A percentile compares a stretch with the other conserved stretches of the same genome.
phyloP scores from a whole-genome alignment of 192 early-diverging fungal species.

The Thamnidium elegans region DNA sequence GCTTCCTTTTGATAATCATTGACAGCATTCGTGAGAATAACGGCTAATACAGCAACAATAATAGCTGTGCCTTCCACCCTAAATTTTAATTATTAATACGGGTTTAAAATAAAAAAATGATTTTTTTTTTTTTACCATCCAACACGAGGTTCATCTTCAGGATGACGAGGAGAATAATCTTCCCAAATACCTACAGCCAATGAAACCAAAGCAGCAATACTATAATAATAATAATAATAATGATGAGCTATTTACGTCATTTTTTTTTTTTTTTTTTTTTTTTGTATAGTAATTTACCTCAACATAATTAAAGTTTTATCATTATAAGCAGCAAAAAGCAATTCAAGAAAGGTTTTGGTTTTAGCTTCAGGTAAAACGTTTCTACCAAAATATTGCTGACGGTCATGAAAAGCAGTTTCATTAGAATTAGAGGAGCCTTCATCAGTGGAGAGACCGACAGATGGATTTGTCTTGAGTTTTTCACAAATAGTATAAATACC shows the following conservation, averaged over 20 bases:
- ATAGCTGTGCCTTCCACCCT: constrained; percentile 74
- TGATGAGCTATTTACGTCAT: neutral
- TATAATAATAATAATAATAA: neutral
- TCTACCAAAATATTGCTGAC: constrained; percentile 40
- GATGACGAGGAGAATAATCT: constrained; percentile 62
- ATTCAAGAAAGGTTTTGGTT: constrained; percentile 51
- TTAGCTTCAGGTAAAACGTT: constrained; percentile 54
- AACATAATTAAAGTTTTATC: constrained; percentile 62
- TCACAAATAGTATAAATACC: constrained; percentile 57
- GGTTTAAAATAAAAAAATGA: neutral
- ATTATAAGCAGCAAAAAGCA: constrained; percentile 62
- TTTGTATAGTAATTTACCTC: neutral
- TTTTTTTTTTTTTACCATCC: constrained; percentile 57
- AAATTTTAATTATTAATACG: neutral
- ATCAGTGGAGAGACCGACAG: constrained; percentile 52
- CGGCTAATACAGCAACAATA: constrained; percentile 77
- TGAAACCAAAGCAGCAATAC: constrained; percentile 79
- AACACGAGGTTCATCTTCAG: constrained; percentile 68
- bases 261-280: constrained; percentile 11
- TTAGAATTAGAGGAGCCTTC: constrained; percentile 27
- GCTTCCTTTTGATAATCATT: constrained; percentile 89
- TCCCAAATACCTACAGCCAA: constrained; percentile 87
- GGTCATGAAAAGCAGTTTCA: constrained; percentile 38
- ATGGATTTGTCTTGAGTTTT: constrained; percentile 59
- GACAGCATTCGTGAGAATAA: constrained; percentile 86